Evolutionary conservation across 1,139 yeast species (phyloP).

Genomic region (Geotrichum citri-aurantii): DNA sequence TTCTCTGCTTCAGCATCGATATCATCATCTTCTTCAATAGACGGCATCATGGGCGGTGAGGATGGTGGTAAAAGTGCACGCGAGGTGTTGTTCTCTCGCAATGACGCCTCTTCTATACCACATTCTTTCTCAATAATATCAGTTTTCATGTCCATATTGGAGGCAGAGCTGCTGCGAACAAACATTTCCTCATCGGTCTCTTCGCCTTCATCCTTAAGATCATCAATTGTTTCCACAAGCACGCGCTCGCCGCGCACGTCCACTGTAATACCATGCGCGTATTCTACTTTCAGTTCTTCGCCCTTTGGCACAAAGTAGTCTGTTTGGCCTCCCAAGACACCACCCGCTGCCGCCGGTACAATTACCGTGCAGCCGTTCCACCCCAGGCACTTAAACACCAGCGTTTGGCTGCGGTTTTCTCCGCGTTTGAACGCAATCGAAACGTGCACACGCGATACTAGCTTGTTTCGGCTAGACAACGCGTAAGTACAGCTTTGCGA

Average conservation of each 20-base stretch:
- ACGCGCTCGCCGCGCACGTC: conserved; percentile 56
- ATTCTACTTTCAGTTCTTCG: conserved; percentile 52
- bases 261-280: conserved; percentile 51
- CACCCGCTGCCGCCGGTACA: conserved; percentile 43
- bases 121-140: background rate
- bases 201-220: conserved; percentile 13
- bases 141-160: background rate
- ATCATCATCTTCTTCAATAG: background rate
- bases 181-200: background rate
- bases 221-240: conserved; percentile 47
- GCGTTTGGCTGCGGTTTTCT: conserved; percentile 16
- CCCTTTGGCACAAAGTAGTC: conserved; percentile 33
- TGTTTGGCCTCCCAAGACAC: background rate
- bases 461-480: conserved; percentile 49
- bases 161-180: background rate
- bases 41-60: background rate
- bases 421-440: conserved; percentile 31
- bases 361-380: conserved; percentile 63
- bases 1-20: background rate
- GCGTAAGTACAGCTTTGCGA: conserved; percentile 56
- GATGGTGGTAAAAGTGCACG: background rate
- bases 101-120: background rate
- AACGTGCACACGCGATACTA: conserved; percentile 66
- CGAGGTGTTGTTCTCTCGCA: background rate
- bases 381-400: conserved; percentile 53